Conservation (phyloP, 2,329 filamentous ascomycete genomes). For the Ophiocordyceps camponoti-saundersi region DNA sequence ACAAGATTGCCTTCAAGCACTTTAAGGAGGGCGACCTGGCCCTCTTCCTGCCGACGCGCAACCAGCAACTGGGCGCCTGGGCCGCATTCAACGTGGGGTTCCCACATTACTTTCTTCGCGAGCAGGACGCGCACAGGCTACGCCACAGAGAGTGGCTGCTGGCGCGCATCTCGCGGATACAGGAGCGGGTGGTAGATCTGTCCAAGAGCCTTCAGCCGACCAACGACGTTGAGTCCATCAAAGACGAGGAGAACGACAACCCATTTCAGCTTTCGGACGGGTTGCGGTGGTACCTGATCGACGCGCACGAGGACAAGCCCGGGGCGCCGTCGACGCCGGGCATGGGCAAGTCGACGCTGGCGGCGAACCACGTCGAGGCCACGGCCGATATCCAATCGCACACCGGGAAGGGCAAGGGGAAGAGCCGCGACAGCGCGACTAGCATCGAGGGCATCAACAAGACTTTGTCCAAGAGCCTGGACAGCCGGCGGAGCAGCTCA, state of each 20-base stretch:
- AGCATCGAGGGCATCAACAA: conserved; percentile 59
- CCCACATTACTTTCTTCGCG: conserved; percentile 89
- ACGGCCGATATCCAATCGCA: conserved; percentile 52
- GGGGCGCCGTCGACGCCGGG: conserved; percentile 85
- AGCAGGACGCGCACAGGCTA: conserved; percentile 77
- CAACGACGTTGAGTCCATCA: conserved; percentile 31
- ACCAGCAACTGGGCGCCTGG: conserved; percentile 90
- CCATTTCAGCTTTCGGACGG: conserved; percentile 94
- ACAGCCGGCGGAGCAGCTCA: conserved; percentile 78
- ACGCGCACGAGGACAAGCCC: conserved; percentile 83
- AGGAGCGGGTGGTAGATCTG: conserved; percentile 85
- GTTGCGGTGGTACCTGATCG: conserved; percentile 87
- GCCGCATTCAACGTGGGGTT: conserved; percentile 96
- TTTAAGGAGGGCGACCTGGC: conserved; percentile 96
- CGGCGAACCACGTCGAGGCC: conserved; percentile 72
- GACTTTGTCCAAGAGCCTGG: conserved; percentile 71
- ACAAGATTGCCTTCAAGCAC: conserved; percentile 88
- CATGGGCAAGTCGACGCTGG: conserved; percentile 79
- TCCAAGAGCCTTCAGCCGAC: conserved; percentile 52
- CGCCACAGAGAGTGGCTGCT: conserved; percentile 88
- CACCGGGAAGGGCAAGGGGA: conserved; percentile 25
- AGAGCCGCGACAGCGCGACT: conserved; percentile 26
- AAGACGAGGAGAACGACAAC: conserved; percentile 73
- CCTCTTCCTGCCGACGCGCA: conserved; percentile 82
- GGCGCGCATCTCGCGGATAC: conserved; percentile 76